phyloP scores from a whole-genome alignment of 768 basidiomycete species.

The Pleurotus djamor region DNA sequence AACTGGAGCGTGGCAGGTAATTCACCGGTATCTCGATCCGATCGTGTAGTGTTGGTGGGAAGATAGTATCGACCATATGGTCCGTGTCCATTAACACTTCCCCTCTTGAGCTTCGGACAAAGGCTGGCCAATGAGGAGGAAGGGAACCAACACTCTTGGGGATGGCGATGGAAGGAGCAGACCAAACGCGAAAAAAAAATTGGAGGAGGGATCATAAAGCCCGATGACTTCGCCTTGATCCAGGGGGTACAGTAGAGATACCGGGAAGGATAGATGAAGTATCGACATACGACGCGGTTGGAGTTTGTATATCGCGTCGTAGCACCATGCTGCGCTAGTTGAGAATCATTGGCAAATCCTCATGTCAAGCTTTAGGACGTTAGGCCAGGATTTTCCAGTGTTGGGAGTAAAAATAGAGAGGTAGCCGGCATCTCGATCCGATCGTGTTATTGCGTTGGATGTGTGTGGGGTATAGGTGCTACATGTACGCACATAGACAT shows the following conservation, averaged over 20 bases:
- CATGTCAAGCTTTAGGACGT: no score
- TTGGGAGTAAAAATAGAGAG: not conserved
- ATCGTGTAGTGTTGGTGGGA: conserved; percentile 4
- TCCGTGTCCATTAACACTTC: not conserved
- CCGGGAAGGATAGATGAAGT: no score
- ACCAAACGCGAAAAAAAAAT: not conserved
- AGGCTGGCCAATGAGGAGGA: no score
- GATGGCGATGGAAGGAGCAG: not conserved
- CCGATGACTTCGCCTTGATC: no score
- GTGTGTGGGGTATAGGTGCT: not conserved
- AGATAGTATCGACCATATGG: conserved; percentile 7
- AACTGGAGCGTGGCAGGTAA: not conserved
- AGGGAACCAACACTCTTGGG: no score
- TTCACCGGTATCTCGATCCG: conserved; percentile 8
- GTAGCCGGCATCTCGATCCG: conserved; percentile 5
- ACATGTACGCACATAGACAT: no score
- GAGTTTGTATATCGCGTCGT: no score
- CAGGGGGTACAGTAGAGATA: no score
- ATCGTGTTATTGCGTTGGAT: not conserved
- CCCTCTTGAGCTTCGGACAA: not conserved
- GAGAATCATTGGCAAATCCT: no score
- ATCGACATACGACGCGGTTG: no score
- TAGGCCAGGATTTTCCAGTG: not conserved
- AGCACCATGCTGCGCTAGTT: no score
- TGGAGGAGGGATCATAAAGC: no score